Evolutionary conservation across 345 rosid genomes (phyloP).

Genomic region (Zanthoxylum bungeanum): DNA sequence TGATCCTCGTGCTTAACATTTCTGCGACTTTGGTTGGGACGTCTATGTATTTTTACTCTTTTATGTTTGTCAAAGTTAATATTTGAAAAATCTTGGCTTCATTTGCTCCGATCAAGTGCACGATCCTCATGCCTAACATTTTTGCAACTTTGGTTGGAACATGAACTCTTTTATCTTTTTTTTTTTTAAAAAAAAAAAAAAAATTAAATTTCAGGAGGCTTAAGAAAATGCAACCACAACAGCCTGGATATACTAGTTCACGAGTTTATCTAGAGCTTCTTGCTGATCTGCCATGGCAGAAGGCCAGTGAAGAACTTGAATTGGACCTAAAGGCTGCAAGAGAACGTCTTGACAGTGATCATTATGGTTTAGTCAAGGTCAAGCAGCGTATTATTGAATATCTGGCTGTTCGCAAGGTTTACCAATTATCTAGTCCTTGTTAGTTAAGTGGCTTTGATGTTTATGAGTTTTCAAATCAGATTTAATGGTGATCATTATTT

Average conservation of each 20-base stretch:
- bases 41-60: constrained; percentile 5
- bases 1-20: background rate
- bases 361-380: constrained; percentile 84
- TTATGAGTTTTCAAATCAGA: constrained; percentile 16
- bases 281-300: constrained; percentile 98
- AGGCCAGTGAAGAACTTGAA: constrained; percentile 80
- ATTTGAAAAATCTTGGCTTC: background rate
- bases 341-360: constrained; percentile 93
- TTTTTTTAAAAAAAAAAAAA: too few species aligned
- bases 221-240: constrained; percentile 99
- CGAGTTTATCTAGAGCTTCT: constrained; percentile 92
- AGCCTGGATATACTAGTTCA: constrained; percentile 98
- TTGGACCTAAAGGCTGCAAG: constrained; percentile 84
- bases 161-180: constrained; percentile 5
- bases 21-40: background rate
- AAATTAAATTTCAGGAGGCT: constrained; percentile 69
- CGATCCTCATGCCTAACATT: background rate
- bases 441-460: background rate
- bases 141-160: background rate
- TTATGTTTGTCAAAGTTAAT: too few species aligned
- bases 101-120: background rate
- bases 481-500: constrained; percentile 26
- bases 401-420: constrained; percentile 98
- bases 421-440: constrained; percentile 18
- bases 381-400: constrained; percentile 97